Percentiles rank a stretch among this genome's conserved stretches.
Evolutionary conservation across 108 stramenopile genomes (phyloP).

Genomic region (Aureococcus anophagefferens): DNA sequence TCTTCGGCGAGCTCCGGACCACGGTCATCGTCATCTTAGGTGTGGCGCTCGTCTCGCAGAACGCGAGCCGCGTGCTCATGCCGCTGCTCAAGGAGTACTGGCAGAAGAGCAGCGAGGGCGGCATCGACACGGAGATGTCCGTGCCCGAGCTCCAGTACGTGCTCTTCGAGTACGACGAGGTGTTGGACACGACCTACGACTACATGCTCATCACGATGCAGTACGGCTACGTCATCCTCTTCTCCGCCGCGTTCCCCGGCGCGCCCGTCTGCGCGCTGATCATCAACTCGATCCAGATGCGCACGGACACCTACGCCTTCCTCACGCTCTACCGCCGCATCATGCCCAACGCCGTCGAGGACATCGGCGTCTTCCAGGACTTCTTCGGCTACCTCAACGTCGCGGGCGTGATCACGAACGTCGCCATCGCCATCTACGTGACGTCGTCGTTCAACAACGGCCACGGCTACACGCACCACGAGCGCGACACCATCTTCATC

Average conservation of each 20-base stretch:
- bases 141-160: background rate
- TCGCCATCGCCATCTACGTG: background rate
- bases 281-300: constrained; percentile 38
- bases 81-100: constrained; percentile 7
- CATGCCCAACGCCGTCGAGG: constrained; percentile 27
- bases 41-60: constrained; percentile 27
- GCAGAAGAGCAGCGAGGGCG: constrained; percentile 6
- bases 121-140: constrained; percentile 8
- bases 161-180: background rate
- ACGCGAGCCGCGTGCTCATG: constrained; percentile 17
- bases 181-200: constrained; percentile 25
- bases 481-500: background rate
- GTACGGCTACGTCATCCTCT: constrained; percentile 45
- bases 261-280: constrained; percentile 39
- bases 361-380: constrained; percentile 45
- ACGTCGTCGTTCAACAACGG: background rate
- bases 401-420: constrained; percentile 36
- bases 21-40: constrained; percentile 34
- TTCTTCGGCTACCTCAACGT: constrained; percentile 37
- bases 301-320: constrained; percentile 41
- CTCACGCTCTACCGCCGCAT: constrained; percentile 27
- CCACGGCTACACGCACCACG: background rate
- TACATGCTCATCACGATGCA: constrained; percentile 27
- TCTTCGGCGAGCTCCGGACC: constrained; percentile 1
- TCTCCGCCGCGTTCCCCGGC: constrained; percentile 44